Conservation (phyloP, 1,139 yeast genomes). For the Yamadazyma conglobata region DNA sequence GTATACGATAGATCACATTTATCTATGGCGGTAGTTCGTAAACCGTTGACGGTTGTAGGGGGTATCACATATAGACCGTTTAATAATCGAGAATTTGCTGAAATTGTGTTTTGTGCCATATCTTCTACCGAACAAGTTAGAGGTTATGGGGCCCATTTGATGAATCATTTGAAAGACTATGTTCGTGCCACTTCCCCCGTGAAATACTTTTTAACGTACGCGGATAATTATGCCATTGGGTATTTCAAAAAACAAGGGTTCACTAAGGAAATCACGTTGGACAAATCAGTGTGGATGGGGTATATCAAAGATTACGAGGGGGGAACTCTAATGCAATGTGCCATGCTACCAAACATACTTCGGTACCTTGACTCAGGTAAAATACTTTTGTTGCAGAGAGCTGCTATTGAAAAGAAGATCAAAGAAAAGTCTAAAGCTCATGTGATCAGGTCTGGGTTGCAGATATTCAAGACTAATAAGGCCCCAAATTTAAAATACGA, state of each 20-base stretch:
- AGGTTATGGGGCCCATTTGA: constrained; percentile 97
- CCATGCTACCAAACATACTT: constrained; percentile 77
- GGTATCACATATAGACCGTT: constrained; percentile 97
- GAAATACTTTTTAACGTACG: constrained; percentile 87
- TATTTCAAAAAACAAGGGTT: constrained; percentile 97
- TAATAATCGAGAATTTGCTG: constrained; percentile 87
- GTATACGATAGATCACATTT: constrained; percentile 93
- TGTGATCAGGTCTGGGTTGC: constrained; percentile 77
- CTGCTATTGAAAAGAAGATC: constrained; percentile 84
- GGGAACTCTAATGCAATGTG: constrained; percentile 96
- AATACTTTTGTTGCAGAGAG: constrained; percentile 80
- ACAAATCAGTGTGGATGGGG: constrained; percentile 93
- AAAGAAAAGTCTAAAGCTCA: constrained; percentile 76
- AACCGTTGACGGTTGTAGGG: constrained; percentile 93
- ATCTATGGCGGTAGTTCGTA: constrained; percentile 92
- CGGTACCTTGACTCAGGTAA: constrained; percentile 88
- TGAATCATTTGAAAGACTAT: constrained; percentile 96
- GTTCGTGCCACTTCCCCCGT: constrained; percentile 87
- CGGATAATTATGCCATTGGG: constrained; percentile 98
- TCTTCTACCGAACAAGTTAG: constrained; percentile 96
- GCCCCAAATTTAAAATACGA: constrained; percentile 51
- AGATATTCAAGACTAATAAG: constrained; percentile 57
- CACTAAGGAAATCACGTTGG: constrained; percentile 87
- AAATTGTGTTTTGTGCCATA: constrained; percentile 96
- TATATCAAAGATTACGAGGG: constrained; percentile 98